Base-by-base conservation (phyloP, 2,329 filamentous ascomycete species). In the Aspergillus spinulosporus region DNA sequence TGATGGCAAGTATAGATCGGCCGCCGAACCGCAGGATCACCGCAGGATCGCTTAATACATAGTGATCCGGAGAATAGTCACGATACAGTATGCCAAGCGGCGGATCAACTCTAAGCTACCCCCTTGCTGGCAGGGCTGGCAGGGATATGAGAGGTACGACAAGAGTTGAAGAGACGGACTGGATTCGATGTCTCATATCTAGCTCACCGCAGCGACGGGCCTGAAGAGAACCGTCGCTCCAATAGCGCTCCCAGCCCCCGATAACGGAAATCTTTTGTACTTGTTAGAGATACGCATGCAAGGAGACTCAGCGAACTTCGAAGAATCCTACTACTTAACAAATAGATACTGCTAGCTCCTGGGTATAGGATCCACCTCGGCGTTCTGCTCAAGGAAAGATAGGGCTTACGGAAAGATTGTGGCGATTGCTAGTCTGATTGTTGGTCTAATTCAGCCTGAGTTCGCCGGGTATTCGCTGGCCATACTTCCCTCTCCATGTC, bases 221-320 rank as follows among this genome's bases (percentile, higher is more conserved):
- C 26, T 40, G 43, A 28, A n/a, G 34, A 21, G 4, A 8, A 4
- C 34, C 15, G 28, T 14, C 50, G 40, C 15, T 37, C 43, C 26
- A 36, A 49, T 49, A 15, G 34, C 29, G 26, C 29, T 36, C 42
- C 28, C 43, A 44, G 50, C 32, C 5, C 15, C 47, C 12, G 29
- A 36, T 21, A 29, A 8, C 29, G 31, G 42, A 14, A 34, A 28
- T 21, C 37, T 52, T 54, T 40, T n/a, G 14, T 21, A 15, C 34
- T 31, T 47, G 52, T 12, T 39, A 49, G 45, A 52, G 49, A 56
- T 46, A 32, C 14, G 11, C 42, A 59, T 59, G 59, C 57, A 59
- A 59, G 59, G 57, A 55, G 57, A 48, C 44, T 61, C 46, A 61
- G 47, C 54, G 21, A 34, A 21, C 39, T 47, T 21, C 29, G 34